Evolutionary conservation across 2,329 filamentous ascomycete species (phyloP).

Genomic region (Cercospora brassicicola): DNA sequence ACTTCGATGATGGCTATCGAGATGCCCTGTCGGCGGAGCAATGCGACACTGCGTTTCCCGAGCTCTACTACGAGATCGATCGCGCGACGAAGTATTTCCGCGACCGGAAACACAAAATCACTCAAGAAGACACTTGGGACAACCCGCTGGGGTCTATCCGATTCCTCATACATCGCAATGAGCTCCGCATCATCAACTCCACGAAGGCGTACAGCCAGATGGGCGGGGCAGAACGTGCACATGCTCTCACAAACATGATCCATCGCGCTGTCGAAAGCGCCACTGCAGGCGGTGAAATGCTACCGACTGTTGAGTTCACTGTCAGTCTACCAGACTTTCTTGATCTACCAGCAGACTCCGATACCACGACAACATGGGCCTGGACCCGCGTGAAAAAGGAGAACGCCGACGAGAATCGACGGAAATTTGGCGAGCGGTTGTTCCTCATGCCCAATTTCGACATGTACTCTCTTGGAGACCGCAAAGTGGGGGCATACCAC

Average conservation of each 20-base stretch:
- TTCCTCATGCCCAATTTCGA: constrained; percentile 57
- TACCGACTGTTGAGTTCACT: constrained; percentile 53
- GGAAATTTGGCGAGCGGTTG: constrained; percentile 39
- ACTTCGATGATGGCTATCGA: neutral
- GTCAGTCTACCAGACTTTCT: constrained; percentile 46
- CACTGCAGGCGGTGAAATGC: constrained; percentile 37
- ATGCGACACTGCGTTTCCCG: constrained; percentile 33
- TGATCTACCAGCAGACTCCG: constrained; percentile 1
- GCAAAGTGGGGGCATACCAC: constrained; percentile 13
- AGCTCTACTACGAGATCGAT: constrained; percentile 35
- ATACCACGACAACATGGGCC: constrained; percentile 29
- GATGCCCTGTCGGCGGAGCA: constrained; percentile 17
- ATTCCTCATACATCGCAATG: constrained; percentile 32
- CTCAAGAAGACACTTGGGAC: constrained; percentile 22
- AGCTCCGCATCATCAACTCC: constrained; percentile 29
- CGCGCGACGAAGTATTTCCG: constrained; percentile 30
- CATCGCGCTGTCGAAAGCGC: constrained; percentile 47
- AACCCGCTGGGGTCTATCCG: constrained; percentile 26
- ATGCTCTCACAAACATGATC: constrained; percentile 46
- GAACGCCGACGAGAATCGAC: neutral
- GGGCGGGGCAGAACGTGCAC: constrained; percentile 22
- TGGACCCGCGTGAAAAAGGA: constrained; percentile 17
- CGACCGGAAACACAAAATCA: constrained; percentile 23
- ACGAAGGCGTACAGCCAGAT: constrained; percentile 26
- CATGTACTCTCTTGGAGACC: constrained; percentile 46